Evolutionary conservation across 192 early-diverging fungal genomes (phyloP).

Genomic region (Diversispora epigaea): DNA sequence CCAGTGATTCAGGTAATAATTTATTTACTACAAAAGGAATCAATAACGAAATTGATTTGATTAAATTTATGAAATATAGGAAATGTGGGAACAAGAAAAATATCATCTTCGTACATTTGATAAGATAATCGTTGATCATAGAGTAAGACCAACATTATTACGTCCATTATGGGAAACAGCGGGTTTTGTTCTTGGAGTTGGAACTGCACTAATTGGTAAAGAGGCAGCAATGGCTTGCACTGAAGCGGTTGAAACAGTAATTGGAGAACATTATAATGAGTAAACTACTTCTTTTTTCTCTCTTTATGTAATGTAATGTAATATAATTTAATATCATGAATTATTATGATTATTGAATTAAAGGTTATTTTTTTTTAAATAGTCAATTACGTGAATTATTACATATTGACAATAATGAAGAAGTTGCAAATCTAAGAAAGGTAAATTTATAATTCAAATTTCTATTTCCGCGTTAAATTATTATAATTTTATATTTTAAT

Average conservation of each 20-base stretch:
- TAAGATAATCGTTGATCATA: slow-evolving; percentile 66
- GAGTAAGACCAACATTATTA: slow-evolving; percentile 83
- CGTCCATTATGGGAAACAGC: slow-evolving; percentile 84
- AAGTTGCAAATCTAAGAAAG: slow-evolving; percentile 59
- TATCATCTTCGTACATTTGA: slow-evolving; percentile 80
- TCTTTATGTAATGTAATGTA: neutral
- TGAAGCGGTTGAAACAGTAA: slow-evolving; percentile 95
- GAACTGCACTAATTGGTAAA: slow-evolving; percentile 86
- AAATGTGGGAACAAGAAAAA: slow-evolving; percentile 97
- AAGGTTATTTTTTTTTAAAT: neutral
- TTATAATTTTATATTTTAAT: neutral
- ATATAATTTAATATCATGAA: neutral
- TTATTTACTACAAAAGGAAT: neutral
- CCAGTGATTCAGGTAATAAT: slow-evolving; percentile 65
- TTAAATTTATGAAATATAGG: slow-evolving; percentile 39
- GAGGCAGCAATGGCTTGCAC: slow-evolving; percentile 99
- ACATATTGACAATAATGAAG: slow-evolving; percentile 63
- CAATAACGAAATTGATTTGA: neutral
- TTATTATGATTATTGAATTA: neutral
- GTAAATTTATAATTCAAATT: slow-evolving; percentile 28
- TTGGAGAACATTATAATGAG: slow-evolving; percentile 96
- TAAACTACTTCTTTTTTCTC: slow-evolving; percentile 39
- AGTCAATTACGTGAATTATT: slow-evolving; percentile 82
- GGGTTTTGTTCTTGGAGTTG: slow-evolving; percentile 82
- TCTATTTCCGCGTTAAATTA: neutral